Evolutionary conservation across 2,329 filamentous ascomycete genomes (phyloP).

Genomic region (Thelonectria olida): DNA sequence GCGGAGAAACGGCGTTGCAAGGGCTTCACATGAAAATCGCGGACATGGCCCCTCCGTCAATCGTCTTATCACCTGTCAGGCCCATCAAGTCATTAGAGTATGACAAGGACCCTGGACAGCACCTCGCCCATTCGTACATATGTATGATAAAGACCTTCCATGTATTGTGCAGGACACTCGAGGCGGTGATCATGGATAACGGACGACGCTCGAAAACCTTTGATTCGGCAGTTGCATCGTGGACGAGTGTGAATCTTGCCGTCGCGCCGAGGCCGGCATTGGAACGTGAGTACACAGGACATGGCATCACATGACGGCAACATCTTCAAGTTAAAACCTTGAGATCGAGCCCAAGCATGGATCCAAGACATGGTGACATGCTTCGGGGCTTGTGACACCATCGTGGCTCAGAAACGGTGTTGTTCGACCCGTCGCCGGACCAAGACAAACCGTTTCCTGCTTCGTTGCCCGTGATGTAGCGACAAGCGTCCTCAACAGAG

Average conservation of each 20-base stretch:
- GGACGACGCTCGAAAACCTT: too few relatives aligned
- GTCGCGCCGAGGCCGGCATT: neutral
- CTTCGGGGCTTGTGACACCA: neutral
- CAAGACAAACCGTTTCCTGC: neutral
- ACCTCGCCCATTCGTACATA: too few relatives aligned
- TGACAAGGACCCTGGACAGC: too few relatives aligned
- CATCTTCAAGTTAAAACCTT: neutral
- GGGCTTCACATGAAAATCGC: constrained; percentile 19
- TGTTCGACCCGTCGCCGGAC: neutral
- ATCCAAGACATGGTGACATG: neutral
- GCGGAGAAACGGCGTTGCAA: neutral
- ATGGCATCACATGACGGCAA: constrained; percentile 8
- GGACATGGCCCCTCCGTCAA: neutral
- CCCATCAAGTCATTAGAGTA: neutral
- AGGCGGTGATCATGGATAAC: too few relatives aligned
- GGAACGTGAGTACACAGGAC: neutral
- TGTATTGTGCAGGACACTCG: too few relatives aligned
- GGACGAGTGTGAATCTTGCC: too few relatives aligned
- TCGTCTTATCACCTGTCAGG: neutral
- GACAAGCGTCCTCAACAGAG: neutral
- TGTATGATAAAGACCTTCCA: too few relatives aligned
- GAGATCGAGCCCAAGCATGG: neutral
- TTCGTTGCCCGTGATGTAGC: neutral
- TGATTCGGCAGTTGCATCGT: too few relatives aligned
- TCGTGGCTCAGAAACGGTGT: neutral